Evolutionary conservation across 1,139 yeast species (phyloP).

Genomic region (Geotrichum carabidarum): DNA sequence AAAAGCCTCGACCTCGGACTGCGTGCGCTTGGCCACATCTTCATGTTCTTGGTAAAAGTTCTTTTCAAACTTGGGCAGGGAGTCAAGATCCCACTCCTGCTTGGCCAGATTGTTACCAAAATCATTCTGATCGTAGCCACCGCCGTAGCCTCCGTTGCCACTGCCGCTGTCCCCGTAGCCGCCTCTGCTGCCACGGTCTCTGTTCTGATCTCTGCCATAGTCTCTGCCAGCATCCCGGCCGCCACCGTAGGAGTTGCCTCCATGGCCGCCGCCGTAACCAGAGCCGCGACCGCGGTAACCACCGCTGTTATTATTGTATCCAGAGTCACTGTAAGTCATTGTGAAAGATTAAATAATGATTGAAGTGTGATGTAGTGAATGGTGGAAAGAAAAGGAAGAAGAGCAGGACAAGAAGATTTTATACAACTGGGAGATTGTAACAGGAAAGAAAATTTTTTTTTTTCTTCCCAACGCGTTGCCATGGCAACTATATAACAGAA

Average conservation of each 20-base stretch:
- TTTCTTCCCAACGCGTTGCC: slow-evolving; percentile 3
- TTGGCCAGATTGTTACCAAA: slow-evolving; percentile 56
- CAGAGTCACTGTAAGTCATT: slow-evolving; percentile 20
- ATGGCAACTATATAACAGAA: background rate
- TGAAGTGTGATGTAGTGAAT: slow-evolving; percentile 1
- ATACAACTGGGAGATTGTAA: background rate
- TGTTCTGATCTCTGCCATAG: slow-evolving; percentile 20
- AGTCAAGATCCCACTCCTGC: slow-evolving; percentile 75
- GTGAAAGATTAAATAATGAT: background rate
- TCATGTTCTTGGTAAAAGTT: slow-evolving; percentile 88
- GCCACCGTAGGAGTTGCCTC: slow-evolving; percentile 17
- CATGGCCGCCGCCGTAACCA: slow-evolving; percentile 24
- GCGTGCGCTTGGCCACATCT: slow-evolving; percentile 66
- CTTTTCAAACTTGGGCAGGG: slow-evolving; percentile 87
- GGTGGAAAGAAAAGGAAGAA: slow-evolving; percentile 3
- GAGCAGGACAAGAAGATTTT: background rate
- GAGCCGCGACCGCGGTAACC: slow-evolving; percentile 25
- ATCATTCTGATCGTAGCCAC: slow-evolving; percentile 40
- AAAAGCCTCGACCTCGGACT: slow-evolving; percentile 64
- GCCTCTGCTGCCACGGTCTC: slow-evolving; percentile 24
- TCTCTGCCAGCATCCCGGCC: slow-evolving; percentile 19
- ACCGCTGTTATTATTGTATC: slow-evolving; percentile 24
- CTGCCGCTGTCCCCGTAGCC: slow-evolving; percentile 22
- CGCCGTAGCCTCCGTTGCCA: slow-evolving; percentile 28
- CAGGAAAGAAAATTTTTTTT: background rate